phyloP scores from a whole-genome alignment of 2,329 filamentous ascomycete genomes.

The Fonsecaea nubica region DNA sequence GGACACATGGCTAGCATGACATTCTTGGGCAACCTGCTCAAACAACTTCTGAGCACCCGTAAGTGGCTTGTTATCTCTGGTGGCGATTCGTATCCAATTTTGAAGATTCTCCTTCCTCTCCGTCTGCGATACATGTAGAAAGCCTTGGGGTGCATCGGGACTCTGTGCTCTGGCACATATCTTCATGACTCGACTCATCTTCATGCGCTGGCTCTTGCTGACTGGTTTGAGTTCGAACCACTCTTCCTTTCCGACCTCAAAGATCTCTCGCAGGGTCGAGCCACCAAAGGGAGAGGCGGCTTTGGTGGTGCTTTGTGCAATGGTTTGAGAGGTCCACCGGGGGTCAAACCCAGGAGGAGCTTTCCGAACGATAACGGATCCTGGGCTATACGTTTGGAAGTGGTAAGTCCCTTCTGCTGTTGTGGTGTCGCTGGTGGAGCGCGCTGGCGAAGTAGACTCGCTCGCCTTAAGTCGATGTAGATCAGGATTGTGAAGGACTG shows the following conservation, averaged over 20 bases:
- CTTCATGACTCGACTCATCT: slow-evolving; percentile 32
- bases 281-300: slow-evolving; percentile 8
- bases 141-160: slow-evolving; percentile 13
- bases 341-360: slow-evolving; percentile 28
- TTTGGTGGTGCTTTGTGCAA: neutral
- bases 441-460: slow-evolving; percentile 11
- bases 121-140: neutral
- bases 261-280: slow-evolving; percentile 28
- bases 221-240: slow-evolving; percentile 35
- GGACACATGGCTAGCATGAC: slow-evolving; percentile 13
- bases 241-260: slow-evolving; percentile 29
- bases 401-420: slow-evolving; percentile 11
- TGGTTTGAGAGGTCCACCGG: neutral
- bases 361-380: slow-evolving; percentile 13
- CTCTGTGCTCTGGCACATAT: slow-evolving; percentile 18
- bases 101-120: slow-evolving; percentile 15
- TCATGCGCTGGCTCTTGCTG: slow-evolving; percentile 25
- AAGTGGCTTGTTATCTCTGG: slow-evolving; percentile 8
- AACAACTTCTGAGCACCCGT: slow-evolving; percentile 20
- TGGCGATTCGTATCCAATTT: slow-evolving; percentile 15
- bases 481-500: slow-evolving; percentile 38
- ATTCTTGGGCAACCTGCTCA: slow-evolving; percentile 28
- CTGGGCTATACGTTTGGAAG: neutral
- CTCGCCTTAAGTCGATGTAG: slow-evolving; percentile 27
- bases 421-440: slow-evolving; percentile 8